Conservation (phyloP, 441 rosid species). For the Populus hybrid region DNA sequence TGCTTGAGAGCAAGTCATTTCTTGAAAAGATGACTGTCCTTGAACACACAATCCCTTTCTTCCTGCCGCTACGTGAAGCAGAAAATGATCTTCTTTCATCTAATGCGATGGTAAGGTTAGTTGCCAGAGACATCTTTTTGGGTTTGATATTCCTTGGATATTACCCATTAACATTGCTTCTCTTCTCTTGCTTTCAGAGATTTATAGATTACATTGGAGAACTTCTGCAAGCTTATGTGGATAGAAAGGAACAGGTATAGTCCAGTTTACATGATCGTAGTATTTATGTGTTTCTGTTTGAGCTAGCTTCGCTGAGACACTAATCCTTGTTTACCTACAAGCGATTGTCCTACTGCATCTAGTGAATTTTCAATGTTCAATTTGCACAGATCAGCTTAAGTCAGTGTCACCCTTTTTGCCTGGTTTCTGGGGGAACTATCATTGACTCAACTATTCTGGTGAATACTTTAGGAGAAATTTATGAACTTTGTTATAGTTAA, state of each 20-base stretch:
- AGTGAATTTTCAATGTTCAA: not conserved
- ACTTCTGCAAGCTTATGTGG: slow-evolving; percentile 89
- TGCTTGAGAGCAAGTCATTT: slow-evolving; percentile 93
- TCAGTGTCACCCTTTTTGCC: not conserved
- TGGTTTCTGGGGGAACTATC: not conserved
- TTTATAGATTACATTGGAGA: slow-evolving; percentile 87
- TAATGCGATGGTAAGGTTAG: slow-evolving; percentile 79
- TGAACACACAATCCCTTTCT: slow-evolving; percentile 96
- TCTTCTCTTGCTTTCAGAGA: slow-evolving; percentile 52
- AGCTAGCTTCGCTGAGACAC: not conserved
- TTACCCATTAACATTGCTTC: slow-evolving; percentile 12
- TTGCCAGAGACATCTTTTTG: slow-evolving; percentile 20
- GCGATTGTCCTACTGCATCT: not conserved
- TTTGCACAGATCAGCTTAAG: not conserved
- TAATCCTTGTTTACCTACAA: not conserved
- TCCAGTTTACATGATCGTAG: not conserved
- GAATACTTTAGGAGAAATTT: not conserved
- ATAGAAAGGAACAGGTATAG: slow-evolving; percentile 84
- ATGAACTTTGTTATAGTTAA: not conserved
- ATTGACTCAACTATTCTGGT: not conserved
- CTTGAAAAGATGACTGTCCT: slow-evolving; percentile 91
- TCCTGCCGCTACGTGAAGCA: slow-evolving; percentile 79
- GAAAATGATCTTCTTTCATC: slow-evolving; percentile 87
- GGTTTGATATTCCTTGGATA: slow-evolving; percentile 6
- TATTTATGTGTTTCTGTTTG: not conserved